Base-by-base conservation (phyloP, 306 rosid genomes). In the Styphnolobium japonicum region DNA sequence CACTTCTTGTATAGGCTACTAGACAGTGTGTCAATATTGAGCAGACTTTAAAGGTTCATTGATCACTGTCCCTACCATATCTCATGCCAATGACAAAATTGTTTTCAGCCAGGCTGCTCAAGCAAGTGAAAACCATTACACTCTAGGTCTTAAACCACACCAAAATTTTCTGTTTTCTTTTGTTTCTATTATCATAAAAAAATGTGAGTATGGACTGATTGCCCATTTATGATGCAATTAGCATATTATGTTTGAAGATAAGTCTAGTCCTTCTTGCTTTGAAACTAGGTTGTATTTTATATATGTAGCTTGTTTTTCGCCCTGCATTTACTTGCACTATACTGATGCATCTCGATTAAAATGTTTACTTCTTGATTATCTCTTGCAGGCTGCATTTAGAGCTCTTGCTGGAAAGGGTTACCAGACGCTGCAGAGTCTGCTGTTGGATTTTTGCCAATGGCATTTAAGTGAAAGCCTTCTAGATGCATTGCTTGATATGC, bases 381-480 rank as follows among this genome's bases (percentile, higher is more conserved):
- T 80, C 71, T 82, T 87, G 78, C 86, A 95, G 98, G 92, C 88
- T 37, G 89, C 98, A 60, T 95, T 95, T 81, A 90, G 92, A 86
- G 90, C 91, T 85, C 91, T 95, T 68, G 95, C 98, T 67, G 98
- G 98, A 67, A 92, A 89, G 86, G 98, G 98, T 33, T 95, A 95
- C 81, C 97, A 86, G 90, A 89, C 98, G 4, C 73, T 95, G 88
- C 97, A 93, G 88, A 91, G 96, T 86, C 86, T 95, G 85, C 87
- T 95, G 62, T 86, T 95, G 79, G 98, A 95, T 76, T 92, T 91
- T 90, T 91, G 93, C 86, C 96, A 81, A 60, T 86, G 88, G 74
- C 92, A 80, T 88, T 85, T 93, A 67, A 91, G 97, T 74, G 93
- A 87, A 85, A 89, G 85, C 45, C 91, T 95, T 82, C 75, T 95